Percentiles rank a stretch among this genome's conserved stretches.
Evolutionary conservation across 2,329 filamentous ascomycete genomes (phyloP).

Genomic region (Trichophyton mentagrophytes): DNA sequence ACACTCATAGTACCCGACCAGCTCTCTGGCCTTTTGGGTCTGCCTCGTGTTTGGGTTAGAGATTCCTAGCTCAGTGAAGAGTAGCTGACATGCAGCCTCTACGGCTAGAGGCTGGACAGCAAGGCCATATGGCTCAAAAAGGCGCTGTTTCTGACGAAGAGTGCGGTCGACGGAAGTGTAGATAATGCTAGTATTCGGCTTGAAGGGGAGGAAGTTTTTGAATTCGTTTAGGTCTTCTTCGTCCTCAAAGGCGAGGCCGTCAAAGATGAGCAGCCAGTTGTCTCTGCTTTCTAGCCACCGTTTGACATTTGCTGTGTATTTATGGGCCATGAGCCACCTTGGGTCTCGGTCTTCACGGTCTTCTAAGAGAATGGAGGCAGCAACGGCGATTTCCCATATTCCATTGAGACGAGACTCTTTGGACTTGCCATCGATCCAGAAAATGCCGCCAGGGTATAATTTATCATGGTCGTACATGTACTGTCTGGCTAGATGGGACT

Average conservation of each 20-base stretch:
- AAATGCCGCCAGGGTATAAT: slow-evolving; percentile 53
- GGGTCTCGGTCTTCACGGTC: slow-evolving; percentile 28
- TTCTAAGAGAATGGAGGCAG: slow-evolving; percentile 37
- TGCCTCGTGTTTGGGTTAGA: slow-evolving; percentile 45
- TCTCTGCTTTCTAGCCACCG: slow-evolving; percentile 49
- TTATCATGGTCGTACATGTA: slow-evolving; percentile 50
- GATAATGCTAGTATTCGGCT: slow-evolving; percentile 50
- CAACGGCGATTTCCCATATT: slow-evolving; percentile 54
- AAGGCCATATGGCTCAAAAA: slow-evolving; percentile 49
- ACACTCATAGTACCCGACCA: slow-evolving; percentile 52
- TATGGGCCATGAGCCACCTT: slow-evolving; percentile 29
- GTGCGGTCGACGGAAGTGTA: slow-evolving; percentile 55
- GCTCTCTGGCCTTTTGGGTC: slow-evolving; percentile 43
- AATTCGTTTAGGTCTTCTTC: slow-evolving; percentile 40
- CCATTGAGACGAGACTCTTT: slow-evolving; percentile 46
- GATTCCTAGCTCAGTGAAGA: slow-evolving; percentile 52
- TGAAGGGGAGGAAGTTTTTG: slow-evolving; percentile 51
- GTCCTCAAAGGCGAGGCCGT: slow-evolving; percentile 51
- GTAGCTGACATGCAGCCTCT: slow-evolving; percentile 46
- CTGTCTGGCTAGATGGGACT: slow-evolving; percentile 55
- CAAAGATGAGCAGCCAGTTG: slow-evolving; percentile 56
- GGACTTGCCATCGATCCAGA: slow-evolving; percentile 55
- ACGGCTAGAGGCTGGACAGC: slow-evolving; percentile 43
- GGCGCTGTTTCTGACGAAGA: slow-evolving; percentile 41
- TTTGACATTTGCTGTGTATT: slow-evolving; percentile 46